Evolutionary conservation across 768 basidiomycete species (phyloP), one percentile per base, ranked within the genome.

Genomic region (Termitomyces sp.): DNA sequence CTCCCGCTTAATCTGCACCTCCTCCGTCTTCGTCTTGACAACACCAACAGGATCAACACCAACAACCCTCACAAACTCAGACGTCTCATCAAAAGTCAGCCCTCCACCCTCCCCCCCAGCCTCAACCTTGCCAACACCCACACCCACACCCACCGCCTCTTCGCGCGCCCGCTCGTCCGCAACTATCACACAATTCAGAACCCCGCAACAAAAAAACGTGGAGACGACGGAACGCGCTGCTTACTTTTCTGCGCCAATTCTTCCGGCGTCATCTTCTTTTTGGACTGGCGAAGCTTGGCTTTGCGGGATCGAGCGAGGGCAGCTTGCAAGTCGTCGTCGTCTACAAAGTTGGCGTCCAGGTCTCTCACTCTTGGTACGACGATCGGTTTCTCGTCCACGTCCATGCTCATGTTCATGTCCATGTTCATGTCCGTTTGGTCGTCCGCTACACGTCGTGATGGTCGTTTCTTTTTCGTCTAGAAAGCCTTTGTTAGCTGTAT

Each of bases 311-410:
- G 86, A 40, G 96, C 89, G 61, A 98, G 80, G 32, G 92, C 93
- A 46, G 92, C 91, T 79, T 98, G 96, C 47, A 99, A 84, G 69
- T 99, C 97, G 73, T 99, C 97, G 73, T 99, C 97, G 76, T 98
- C 97, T 65, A 98, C 89, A 74, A 97, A 93, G 76, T 96, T 96
- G 67, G 82, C 80, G 71, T 95, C 86, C 56, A 94, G 80, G 71
- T 94, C 86, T 68, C 89, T 82, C 65, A 79, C 79, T 66, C 88
- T 81, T 62, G 87, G 85, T 32, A 86, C 75, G 60, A 85, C 75
- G 60, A 85, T 77, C n/a, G 89, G 85, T 66, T 83, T 86, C 66
- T 83, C 76, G 69, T 97, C 96, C 58, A 95, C 83, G 37, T 92
- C 85, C 20, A 25, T 25, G 25, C 1, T 1, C 25, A 25, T 25